phyloP scores from a whole-genome alignment of 1,284 basidiomycete genomes.

The Afroboletus lepidellus region DNA sequence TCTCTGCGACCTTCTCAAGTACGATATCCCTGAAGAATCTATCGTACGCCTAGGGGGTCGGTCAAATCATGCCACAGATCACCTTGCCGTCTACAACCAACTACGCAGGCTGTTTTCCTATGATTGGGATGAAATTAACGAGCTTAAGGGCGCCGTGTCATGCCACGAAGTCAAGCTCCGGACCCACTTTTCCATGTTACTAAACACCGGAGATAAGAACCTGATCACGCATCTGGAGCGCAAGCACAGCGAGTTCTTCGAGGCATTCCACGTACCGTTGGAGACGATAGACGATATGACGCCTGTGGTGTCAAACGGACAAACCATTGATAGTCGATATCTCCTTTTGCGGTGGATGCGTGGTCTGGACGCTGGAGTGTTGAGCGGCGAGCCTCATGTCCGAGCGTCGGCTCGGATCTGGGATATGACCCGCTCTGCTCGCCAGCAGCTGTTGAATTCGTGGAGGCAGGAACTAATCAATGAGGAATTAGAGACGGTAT shows the following conservation, averaged over 20 bases:
- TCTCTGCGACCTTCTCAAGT: slow-evolving; percentile 53
- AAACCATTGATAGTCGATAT: slow-evolving; percentile 36
- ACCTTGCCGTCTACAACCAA: slow-evolving; percentile 40
- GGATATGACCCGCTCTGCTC: slow-evolving; percentile 37
- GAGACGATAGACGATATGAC: slow-evolving; percentile 41
- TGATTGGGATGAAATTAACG: slow-evolving; percentile 41
- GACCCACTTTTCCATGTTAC: not conserved
- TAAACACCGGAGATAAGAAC: not conserved
- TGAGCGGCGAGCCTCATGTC: slow-evolving; percentile 34
- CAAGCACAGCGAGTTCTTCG: slow-evolving; percentile 39
- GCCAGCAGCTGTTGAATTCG: slow-evolving; percentile 30
- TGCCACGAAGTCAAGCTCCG: slow-evolving; percentile 29
- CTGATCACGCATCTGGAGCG: slow-evolving; percentile 37
- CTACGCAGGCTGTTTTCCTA: slow-evolving; percentile 13
- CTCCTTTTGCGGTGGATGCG: slow-evolving; percentile 47
- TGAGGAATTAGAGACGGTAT: slow-evolving; percentile 34
- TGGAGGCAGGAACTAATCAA: slow-evolving; percentile 43
- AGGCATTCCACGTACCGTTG: slow-evolving; percentile 47
- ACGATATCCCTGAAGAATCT: slow-evolving; percentile 44
- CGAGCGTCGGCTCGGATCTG: slow-evolving; percentile 40
- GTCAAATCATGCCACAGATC: slow-evolving; percentile 42
- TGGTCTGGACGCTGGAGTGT: slow-evolving; percentile 45
- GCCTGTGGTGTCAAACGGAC: slow-evolving; percentile 41
- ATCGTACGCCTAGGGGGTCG: slow-evolving; percentile 61
- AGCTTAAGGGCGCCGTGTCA: slow-evolving; percentile 22